A percentile compares a stretch with the other conserved stretches of the same genome.
Conservation (phyloP, 2,329 filamentous ascomycete genomes). For the Rhynchosporium graminicola region DNA sequence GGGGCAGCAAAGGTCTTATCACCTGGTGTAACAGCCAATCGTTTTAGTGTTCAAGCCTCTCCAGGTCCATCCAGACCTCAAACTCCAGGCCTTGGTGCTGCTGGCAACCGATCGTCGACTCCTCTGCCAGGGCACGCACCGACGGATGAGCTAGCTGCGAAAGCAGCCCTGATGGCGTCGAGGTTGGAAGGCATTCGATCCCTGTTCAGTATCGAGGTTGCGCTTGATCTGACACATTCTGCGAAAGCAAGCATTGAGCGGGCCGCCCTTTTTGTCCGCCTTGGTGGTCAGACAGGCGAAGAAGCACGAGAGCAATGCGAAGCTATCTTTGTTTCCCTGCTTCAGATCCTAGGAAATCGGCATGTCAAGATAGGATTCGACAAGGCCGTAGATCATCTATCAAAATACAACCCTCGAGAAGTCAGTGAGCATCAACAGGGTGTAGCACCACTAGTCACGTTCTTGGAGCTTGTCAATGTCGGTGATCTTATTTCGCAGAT, state of each 20-base stretch:
- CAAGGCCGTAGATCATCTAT: conserved; percentile 87
- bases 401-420: conserved; percentile 86
- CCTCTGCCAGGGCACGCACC: conserved; percentile 66
- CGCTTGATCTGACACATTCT: conserved; percentile 81
- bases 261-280: conserved; percentile 75
- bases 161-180: conserved; percentile 96
- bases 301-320: conserved; percentile 88
- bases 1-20: conserved; percentile 39
- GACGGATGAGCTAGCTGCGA: conserved; percentile 89
- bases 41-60: conserved; percentile 37
- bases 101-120: conserved; percentile 31
- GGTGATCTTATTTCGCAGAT: conserved; percentile 98
- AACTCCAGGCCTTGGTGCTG: conserved; percentile 48
- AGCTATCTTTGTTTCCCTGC: conserved; percentile 79
- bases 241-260: conserved; percentile 88
- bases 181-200: conserved; percentile 92
- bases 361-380: conserved; percentile 95
- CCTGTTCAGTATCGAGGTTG: conserved; percentile 94
- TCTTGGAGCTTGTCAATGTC: conserved; percentile 96
- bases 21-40: conserved; percentile 11
- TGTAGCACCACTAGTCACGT: conserved; percentile 89
- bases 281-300: conserved; percentile 78
- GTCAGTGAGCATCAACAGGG: conserved; percentile 69
- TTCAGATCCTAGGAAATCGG: conserved; percentile 79
- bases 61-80: conserved; percentile 48